Conservation (phyloP, 768 basidiomycete species). For the Pleurotus tuber-regium region DNA sequence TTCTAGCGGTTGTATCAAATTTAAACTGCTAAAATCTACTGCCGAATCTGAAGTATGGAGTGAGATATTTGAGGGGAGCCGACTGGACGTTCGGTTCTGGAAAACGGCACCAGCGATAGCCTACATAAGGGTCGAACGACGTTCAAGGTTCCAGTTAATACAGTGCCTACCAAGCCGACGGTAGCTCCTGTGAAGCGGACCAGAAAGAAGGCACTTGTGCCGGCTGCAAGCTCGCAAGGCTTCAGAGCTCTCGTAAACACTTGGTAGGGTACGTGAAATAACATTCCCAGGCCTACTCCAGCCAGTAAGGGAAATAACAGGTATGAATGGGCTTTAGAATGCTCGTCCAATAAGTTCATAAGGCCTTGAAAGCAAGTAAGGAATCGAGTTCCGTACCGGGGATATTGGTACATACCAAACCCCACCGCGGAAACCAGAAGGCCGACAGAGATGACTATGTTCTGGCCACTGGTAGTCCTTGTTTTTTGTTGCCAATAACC, state of each 20-base stretch:
- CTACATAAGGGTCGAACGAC: slow-evolving; percentile 36
- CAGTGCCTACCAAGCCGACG: slow-evolving; percentile 62
- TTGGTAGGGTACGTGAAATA: slow-evolving; percentile 85
- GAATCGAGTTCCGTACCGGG: slow-evolving; percentile 14
- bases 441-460: slow-evolving; percentile 59
- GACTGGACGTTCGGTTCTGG: slow-evolving; percentile 45
- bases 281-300: slow-evolving; percentile 77
- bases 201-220: slow-evolving; percentile 85
- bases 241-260: slow-evolving; percentile 68
- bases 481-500: slow-evolving; percentile 59
- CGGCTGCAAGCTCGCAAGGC: slow-evolving; percentile 66
- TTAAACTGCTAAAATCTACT: slow-evolving; percentile 53
- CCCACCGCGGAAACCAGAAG: slow-evolving; percentile 65
- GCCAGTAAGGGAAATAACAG: slow-evolving; percentile 63
- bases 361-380: slow-evolving; percentile 48
- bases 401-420: slow-evolving; percentile 53
- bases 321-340: slow-evolving; percentile 44
- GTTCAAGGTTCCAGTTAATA: slow-evolving; percentile 1
- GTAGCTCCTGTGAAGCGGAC: slow-evolving; percentile 87
- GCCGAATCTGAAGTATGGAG: slow-evolving; percentile 41
- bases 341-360: slow-evolving; percentile 58
- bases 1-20: slow-evolving; percentile 41
- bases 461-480: slow-evolving; percentile 60
- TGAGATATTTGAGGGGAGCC: slow-evolving; percentile 47
- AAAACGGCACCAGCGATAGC: slow-evolving; percentile 77